Evolutionary conservation across 495 filamentous ascomycete genomes (phyloP), one percentile per base, ranked within the genome.

Genomic region (Parathielavia appendiculata): DNA sequence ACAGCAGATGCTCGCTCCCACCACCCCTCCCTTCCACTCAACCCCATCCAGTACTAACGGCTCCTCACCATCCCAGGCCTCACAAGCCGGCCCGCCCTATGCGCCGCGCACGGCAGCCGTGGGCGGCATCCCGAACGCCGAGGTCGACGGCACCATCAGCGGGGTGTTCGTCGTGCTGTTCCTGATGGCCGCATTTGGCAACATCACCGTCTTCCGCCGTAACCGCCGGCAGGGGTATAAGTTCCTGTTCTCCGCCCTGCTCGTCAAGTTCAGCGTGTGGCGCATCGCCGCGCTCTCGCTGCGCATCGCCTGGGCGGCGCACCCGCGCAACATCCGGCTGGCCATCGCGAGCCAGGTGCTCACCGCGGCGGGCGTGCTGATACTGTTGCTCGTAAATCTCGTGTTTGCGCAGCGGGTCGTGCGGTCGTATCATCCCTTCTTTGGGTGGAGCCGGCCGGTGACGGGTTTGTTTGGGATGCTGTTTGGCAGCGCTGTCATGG

Each of bases 331-430:
- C 59, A 63, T 85, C 43, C 63, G 61, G 30, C 55, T 92, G 4
- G 85, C 79, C 9, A 88, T 96, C 49, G 85, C 88, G 0, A 81
- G 89, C 2, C 74, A 83, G 55, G 80, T 96, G 64, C 85, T 95
- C 60, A 83, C 92, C 26, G 78, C 83, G 12, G 87, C 88, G 0
- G 92, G 91, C 26, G 81, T 91, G 19, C 63, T 95, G 23, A 63
- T 96, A 8, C 71, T 95, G n/a, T 95, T 87, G 70, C 71, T 96
- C 56, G 70, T 89, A 66, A 93, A 96, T 68, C 72, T 96, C 32
- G 75, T 93, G 63, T 88, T 90, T 66, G 75, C 86, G 0, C 89
- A 92, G 67, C 83, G 92, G 30, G 81, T 95, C 32, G 61, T 92
- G 10, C 79, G 91, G 32, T 87, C 86, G 4, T 80, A 80, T 13